phyloP scores from a whole-genome alignment of 768 basidiomycete species.

The Boletus sp. region DNA sequence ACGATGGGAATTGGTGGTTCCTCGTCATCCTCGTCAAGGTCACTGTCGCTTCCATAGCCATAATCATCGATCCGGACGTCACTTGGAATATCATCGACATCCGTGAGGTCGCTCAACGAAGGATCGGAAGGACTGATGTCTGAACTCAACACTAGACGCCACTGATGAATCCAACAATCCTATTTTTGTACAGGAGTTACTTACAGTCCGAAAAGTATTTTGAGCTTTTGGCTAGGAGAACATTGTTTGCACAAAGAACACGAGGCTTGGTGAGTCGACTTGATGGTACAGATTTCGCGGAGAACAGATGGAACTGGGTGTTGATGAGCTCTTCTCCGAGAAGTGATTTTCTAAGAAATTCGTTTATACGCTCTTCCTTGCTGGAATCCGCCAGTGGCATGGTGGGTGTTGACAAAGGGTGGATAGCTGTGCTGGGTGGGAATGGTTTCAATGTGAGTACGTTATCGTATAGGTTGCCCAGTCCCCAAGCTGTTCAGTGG shows the following conservation, averaged over 20 bases:
- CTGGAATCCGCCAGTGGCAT: constrained; percentile 6
- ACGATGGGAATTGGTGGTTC: background rate
- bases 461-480: too few relatives aligned
- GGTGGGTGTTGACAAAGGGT: background rate
- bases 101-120: constrained; percentile 12
- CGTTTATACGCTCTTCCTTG: constrained; percentile 15
- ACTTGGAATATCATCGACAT: constrained; percentile 4
- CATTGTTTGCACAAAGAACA: constrained; percentile 29
- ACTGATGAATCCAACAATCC: background rate
- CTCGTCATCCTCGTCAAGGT: constrained; percentile 31
- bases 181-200: background rate
- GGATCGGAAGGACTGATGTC: too few relatives aligned
- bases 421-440: background rate
- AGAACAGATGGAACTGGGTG: constrained; percentile 31
- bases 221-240: constrained; percentile 23
- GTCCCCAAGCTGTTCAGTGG: background rate
- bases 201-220: constrained; percentile 27
- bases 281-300: constrained; percentile 3
- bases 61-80: constrained; percentile 10
- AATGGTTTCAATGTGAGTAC: background rate
- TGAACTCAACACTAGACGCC: constrained; percentile 12
- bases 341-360: constrained; percentile 22
- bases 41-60: too few relatives aligned
- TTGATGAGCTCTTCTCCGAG: constrained; percentile 29
- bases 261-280: constrained; percentile 15